Evolutionary conservation across 139 green algal genomes (phyloP).

Genomic region (Micromonas commoda): DNA sequence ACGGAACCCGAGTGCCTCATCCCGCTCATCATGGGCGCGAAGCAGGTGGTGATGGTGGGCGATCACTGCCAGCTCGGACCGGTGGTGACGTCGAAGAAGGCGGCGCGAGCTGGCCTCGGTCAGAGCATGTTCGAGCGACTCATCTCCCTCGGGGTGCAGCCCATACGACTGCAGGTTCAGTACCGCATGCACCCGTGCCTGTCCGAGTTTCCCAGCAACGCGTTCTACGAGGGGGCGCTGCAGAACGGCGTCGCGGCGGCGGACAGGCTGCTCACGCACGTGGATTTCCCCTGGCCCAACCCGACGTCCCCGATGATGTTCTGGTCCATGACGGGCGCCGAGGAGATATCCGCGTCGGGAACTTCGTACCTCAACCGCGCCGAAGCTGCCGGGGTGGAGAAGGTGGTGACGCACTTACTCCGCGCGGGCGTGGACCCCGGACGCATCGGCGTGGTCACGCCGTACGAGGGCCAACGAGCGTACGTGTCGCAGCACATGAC

Average conservation of each 20-base stretch:
- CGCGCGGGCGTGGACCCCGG: constrained; percentile 55
- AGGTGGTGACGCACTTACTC: constrained; percentile 79
- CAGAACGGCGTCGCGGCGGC: constrained; percentile 63
- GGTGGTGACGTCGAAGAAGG: constrained; percentile 88
- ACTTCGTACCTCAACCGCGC: constrained; percentile 94
- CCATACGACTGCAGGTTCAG: constrained; percentile 88
- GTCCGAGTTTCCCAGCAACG: constrained; percentile 91
- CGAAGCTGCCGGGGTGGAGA: constrained; percentile 87
- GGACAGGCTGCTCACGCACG: constrained; percentile 46
- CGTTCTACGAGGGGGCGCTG: constrained; percentile 95
- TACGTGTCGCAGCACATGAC: constrained; percentile 76
- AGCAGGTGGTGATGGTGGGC: constrained; percentile 84
- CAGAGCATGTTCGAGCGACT: constrained; percentile 93
- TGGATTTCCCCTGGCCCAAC: constrained; percentile 75
- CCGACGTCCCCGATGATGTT: constrained; percentile 90
- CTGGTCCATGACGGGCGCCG: constrained; percentile 77
- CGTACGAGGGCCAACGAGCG: constrained; percentile 94
- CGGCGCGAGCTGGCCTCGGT: constrained; percentile 73
- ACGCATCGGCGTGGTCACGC: constrained; percentile 96
- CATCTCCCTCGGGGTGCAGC: constrained; percentile 82
- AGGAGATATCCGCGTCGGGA: constrained; percentile 71
- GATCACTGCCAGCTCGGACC: constrained; percentile 88
- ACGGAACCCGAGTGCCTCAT: constrained; percentile 91
- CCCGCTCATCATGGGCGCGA: constrained; percentile 87
- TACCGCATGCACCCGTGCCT: constrained; percentile 98